Base-by-base conservation (phyloP, 2,329 filamentous ascomycete genomes). In the Scytalidium sp. region DNA sequence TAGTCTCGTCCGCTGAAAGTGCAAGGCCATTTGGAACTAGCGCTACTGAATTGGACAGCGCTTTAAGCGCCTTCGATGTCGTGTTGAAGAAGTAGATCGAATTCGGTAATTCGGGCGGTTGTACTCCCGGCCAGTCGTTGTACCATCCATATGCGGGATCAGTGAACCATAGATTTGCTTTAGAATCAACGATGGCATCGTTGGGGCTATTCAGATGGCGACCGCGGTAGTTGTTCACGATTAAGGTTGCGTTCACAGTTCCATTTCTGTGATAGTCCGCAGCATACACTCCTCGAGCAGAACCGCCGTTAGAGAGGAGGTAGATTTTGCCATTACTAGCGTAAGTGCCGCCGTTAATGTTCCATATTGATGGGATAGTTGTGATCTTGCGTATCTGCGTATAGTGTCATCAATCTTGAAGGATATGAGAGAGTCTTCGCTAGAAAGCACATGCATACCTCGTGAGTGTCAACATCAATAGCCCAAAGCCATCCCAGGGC, bases 11-110 rank as follows among this genome's bases (percentile, higher is more conserved):
- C 3, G 49, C 39, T 4, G 53, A 56, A 1, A 64, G 45, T 6
- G 58, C 56, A 9, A 62, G 50, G 10, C 61, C 61, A 41, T 64
- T 64, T 0, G 61, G 56, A 45, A 51, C 60, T 8, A 36, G 42
- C 2, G 57, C 47, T 3, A 46, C 22, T 7, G 21, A 36, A 25
- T 46, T 46, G 43, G 43, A 46, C 8, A 46, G 15, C 15, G 43
- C 23, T 10, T 20, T 22, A 3, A 46, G 20, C 7, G 43, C 43
- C 19, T 46, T 46, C 15, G 43, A 32, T 9, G 23, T 46, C 5
- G 19, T 46, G 19, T 46, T 46, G 25, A 46, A 46, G 23, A 46
- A 46, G 43, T 46, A 46, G 43, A 46, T 46, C 8, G 23, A 29
- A 6, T 46, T 46, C 15, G 43, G 43, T 3, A 46, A 25, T 22